phyloP scores from a whole-genome alignment of 176 grass and related monocot genomes.

The Themeda triandra region DNA sequence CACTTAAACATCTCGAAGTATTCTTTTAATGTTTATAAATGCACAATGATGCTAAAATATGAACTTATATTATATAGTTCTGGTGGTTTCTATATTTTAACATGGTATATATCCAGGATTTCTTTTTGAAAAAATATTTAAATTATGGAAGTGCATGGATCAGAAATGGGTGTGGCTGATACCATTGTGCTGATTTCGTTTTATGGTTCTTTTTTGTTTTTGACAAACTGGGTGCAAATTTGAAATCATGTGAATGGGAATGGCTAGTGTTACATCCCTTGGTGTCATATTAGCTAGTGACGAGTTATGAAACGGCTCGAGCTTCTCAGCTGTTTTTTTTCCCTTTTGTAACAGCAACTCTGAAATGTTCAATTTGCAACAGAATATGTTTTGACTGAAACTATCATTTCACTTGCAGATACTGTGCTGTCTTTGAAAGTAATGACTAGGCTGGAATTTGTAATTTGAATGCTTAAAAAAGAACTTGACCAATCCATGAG shows the following conservation, averaged over 20 bases:
- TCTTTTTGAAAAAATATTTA: not conserved
- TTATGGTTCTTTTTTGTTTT: slow-evolving; percentile 2
- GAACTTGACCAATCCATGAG: not conserved
- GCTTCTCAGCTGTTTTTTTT: not conserved
- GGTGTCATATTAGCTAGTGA: not conserved
- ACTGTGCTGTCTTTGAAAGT: not conserved
- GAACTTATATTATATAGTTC: not conserved
- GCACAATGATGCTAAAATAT: not conserved
- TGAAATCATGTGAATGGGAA: not conserved
- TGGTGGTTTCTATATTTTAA: not conserved
- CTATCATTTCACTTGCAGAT: not conserved
- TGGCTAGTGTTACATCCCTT: not conserved
- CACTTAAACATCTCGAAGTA: not conserved
- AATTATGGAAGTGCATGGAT: not conserved
- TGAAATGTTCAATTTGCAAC: not conserved
- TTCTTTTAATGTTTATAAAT: not conserved
- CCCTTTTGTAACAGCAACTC: not conserved
- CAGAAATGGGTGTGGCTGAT: not conserved
- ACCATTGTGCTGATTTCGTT: not conserved
- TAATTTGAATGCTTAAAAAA: not conserved
- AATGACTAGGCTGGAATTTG: not conserved
- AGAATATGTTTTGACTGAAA: not conserved
- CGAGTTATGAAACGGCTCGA: not conserved
- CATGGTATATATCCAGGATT: not conserved
- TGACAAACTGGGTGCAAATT: not conserved